Evolutionary conservation across 2,329 filamentous ascomycete genomes (phyloP), one percentile per base, ranked within the genome.

Genomic region (Nigrospora sphaerica): DNA sequence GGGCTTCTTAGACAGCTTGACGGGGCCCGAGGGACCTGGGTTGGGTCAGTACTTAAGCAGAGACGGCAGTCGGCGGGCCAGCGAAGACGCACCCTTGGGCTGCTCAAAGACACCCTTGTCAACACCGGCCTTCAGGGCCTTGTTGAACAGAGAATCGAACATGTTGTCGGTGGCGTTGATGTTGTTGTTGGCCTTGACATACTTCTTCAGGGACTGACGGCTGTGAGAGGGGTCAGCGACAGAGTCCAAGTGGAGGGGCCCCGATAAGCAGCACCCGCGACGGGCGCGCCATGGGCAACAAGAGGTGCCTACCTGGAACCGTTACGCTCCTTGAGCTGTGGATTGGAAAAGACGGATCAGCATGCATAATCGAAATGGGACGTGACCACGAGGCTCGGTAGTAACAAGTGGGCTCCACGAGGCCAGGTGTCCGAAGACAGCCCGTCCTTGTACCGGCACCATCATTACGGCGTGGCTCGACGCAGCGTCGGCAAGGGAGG

Each of bases 1-100:
- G 52, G 73, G 68, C 75, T 89, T 90, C 83, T 92, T 92, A 49
- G 85, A 86, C 50, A 95, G 84, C 85, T 95, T 95, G 70, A 93
- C 89, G 56, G 88, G 86, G 50, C 90, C 90, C 53, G 90, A 95
- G 49, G 88, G 78, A 60, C 86, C 86, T 90, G 49, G 2, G 13
- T 40, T 18, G 16, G n/a, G 51, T 65, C 42, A 64, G 49, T 39
- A 52, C 11, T 16, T 45, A 17, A 34, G 39, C 33, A 9, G 16
- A 18, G 13, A 11, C n/a, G 28, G 33, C 7, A n/a, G 32, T n/a
- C 12, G 6, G 16, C 32, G 12, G 16, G n/a, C 12, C 11, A 14
- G 31, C n/a, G 19, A 34, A 40, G 32, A 74, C 80, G 57, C 78
- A 89, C 89, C 90, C 82, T 95, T 95, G 62, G 90, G 91, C 67